Conservation (phyloP, 1,284 basidiomycete species). For the Naganishia sp. region DNA sequence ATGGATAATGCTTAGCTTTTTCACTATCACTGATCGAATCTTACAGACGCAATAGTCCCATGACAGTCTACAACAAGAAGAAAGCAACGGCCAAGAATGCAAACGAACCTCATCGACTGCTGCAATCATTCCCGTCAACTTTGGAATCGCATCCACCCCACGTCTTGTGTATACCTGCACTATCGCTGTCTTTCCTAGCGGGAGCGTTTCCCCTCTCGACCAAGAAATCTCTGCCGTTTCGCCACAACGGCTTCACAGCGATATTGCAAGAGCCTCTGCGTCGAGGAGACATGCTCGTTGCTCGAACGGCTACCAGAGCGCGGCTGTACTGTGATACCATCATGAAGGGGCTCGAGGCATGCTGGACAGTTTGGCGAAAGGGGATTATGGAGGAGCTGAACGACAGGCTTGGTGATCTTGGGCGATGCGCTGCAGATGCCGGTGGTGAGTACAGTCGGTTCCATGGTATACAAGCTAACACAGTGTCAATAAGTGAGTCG, state of each 20-base stretch:
- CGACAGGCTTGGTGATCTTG: slow-evolving; percentile 18
- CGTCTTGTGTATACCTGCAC: slow-evolving; percentile 17
- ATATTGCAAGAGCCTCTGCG: neutral
- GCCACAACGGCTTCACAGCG: slow-evolving; percentile 6
- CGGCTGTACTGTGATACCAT: slow-evolving; percentile 17
- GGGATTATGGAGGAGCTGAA: slow-evolving; percentile 21
- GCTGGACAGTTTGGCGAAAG: slow-evolving; percentile 23
- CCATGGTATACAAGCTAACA: neutral
- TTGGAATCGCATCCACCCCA: slow-evolving; percentile 20
- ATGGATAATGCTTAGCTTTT: neutral
- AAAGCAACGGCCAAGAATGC: slow-evolving; percentile 9
- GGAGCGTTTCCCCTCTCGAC: slow-evolving; percentile 13
- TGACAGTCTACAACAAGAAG: slow-evolving; percentile 24
- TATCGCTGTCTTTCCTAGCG: slow-evolving; percentile 16
- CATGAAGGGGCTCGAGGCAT: slow-evolving; percentile 21
- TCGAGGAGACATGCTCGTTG: slow-evolving; percentile 20
- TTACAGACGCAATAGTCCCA: slow-evolving; percentile 13
- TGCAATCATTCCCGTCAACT: slow-evolving; percentile 14
- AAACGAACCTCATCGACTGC: slow-evolving; percentile 12
- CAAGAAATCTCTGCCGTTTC: slow-evolving; percentile 4
- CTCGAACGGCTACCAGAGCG: slow-evolving; percentile 2
- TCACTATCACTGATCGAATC: neutral
- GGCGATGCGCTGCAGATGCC: slow-evolving; percentile 18
- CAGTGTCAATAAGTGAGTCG: slow-evolving; percentile 6
- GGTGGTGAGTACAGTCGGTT: slow-evolving; percentile 2